These are phyloP conservation scores for Ophiognomonia clavigignenti-juglandacearum DNA, from an alignment of 2,329 filamentous ascomycete species.

Conservation along the genomic window DNA sequence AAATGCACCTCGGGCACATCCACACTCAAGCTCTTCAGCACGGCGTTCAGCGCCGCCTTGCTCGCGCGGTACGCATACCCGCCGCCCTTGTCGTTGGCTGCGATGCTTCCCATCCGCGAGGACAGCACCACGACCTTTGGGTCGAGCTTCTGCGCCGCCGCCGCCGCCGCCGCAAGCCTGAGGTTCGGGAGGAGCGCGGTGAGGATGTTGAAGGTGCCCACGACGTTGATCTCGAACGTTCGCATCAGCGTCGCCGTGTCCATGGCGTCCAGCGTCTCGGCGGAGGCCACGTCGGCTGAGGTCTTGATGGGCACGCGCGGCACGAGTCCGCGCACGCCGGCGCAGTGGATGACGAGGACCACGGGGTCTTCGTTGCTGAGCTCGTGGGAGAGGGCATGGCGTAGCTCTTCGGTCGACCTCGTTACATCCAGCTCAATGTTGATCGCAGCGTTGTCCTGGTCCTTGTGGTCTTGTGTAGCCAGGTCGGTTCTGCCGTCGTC, in stretches of 20 bases:
- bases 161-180: neutral
- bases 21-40: slow-evolving; percentile 11
- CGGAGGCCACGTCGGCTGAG: slow-evolving; percentile 6
- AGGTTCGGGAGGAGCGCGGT: slow-evolving; percentile 9
- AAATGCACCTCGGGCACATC: slow-evolving; percentile 13
- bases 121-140: slow-evolving; percentile 8
- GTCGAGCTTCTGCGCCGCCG: no score
- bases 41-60: slow-evolving; percentile 13
- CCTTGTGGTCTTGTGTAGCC: neutral
- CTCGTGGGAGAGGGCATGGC: neutral
- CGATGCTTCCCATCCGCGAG: slow-evolving; percentile 11
- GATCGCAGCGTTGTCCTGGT: neutral
- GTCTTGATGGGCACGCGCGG: neutral
- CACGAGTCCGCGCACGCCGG: slow-evolving; percentile 12
- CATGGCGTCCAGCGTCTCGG: slow-evolving; percentile 11
- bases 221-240: slow-evolving; percentile 13
- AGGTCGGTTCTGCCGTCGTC: neutral
- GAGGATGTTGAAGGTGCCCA: slow-evolving; percentile 9
- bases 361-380: slow-evolving; percentile 1
- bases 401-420: neutral
- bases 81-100: slow-evolving; percentile 4
- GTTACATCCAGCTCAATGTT: slow-evolving; percentile 10
- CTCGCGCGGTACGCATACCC: slow-evolving; percentile 14
- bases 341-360: slow-evolving; percentile 12
- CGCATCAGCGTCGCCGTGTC: slow-evolving; percentile 7